A percentile compares a stretch with the other conserved stretches of the same genome.
phyloP scores from a whole-genome alignment of 1,284 basidiomycete species.

The Phaffia rhodozyma region DNA sequence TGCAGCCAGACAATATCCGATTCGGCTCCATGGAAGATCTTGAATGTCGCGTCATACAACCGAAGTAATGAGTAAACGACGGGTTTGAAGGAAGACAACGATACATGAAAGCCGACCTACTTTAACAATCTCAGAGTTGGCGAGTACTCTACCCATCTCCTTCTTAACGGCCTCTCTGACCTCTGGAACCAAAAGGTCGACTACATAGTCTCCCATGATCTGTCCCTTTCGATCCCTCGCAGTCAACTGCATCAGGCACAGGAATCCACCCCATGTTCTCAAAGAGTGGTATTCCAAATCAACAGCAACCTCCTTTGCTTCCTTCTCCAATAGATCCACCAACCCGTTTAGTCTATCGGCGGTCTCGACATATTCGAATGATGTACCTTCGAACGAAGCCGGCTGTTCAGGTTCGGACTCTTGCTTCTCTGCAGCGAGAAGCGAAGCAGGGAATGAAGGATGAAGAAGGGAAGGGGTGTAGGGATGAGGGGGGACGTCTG shows the following conservation, averaged over 20 bases:
- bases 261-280: conserved; percentile 71
- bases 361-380: conserved; percentile 63
- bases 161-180: conserved; percentile 54
- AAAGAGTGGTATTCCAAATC: conserved; percentile 90
- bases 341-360: conserved; percentile 47
- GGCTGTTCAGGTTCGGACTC: conserved; percentile 15
- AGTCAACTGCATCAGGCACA: conserved; percentile 89
- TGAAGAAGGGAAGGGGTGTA: conserved; percentile 70
- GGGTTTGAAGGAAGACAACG: not conserved
- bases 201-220: conserved; percentile 62
- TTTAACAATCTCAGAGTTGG: conserved; percentile 74
- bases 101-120: conserved; percentile 35
- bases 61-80: not conserved
- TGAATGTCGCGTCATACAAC: not conserved
- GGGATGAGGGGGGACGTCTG: conserved; percentile 45
- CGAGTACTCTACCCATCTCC: conserved; percentile 50
- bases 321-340: conserved; percentile 49
- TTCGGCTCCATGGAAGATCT: conserved; percentile 90
- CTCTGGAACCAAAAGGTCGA: conserved; percentile 67
- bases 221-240: conserved; percentile 73
- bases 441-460: conserved; percentile 53
- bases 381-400: conserved; percentile 52
- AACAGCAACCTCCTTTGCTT: conserved; percentile 70
- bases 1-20: conserved; percentile 94
- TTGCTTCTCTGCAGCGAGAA: conserved; percentile 41